phyloP scores from a whole-genome alignment of 768 basidiomycete species.

The Rhizopogon rudus region DNA sequence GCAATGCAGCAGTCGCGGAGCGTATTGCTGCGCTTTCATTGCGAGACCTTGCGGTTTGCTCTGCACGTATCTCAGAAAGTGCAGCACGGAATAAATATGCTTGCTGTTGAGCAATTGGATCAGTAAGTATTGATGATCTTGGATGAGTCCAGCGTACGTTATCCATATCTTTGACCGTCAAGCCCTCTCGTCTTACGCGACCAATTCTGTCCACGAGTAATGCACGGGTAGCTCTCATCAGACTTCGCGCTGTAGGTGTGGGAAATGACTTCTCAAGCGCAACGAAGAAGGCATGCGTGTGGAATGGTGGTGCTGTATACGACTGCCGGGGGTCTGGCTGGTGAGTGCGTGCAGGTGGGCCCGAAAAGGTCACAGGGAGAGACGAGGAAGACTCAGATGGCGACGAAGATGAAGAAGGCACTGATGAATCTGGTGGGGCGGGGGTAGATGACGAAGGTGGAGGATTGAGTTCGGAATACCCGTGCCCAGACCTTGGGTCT shows the following conservation, averaged over 20 bases:
- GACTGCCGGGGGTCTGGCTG: conserved; percentile 13
- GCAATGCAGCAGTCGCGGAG: conserved; percentile 68
- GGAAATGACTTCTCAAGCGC: conserved; percentile 73
- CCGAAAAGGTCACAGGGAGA: conserved; percentile 10
- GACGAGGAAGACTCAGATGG: neutral
- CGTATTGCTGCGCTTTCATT: conserved; percentile 84
- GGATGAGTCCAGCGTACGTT: conserved; percentile 48
- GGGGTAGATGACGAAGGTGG: neutral
- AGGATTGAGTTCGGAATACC: conserved; percentile 3
- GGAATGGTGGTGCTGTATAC: conserved; percentile 71
- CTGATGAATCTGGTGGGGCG: neutral
- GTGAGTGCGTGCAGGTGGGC: conserved; percentile 7
- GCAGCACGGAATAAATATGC: conserved; percentile 95
- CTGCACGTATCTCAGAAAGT: conserved; percentile 82
- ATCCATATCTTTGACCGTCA: conserved; percentile 74
- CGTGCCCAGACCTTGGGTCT: conserved; percentile 10
- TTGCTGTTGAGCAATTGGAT: conserved; percentile 50
- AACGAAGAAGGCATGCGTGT: conserved; percentile 74
- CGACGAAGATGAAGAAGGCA: neutral
- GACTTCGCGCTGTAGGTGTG: conserved; percentile 63
- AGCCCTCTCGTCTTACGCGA: conserved; percentile 63
- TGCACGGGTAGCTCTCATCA: conserved; percentile 83
- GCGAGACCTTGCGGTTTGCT: conserved; percentile 73
- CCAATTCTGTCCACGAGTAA: conserved; percentile 73
- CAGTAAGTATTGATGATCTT: neutral